These are phyloP conservation scores for Verticillium albo-atrum DNA, from an alignment of 2,329 filamentous ascomycete genomes.

Conservation along the genomic window DNA sequence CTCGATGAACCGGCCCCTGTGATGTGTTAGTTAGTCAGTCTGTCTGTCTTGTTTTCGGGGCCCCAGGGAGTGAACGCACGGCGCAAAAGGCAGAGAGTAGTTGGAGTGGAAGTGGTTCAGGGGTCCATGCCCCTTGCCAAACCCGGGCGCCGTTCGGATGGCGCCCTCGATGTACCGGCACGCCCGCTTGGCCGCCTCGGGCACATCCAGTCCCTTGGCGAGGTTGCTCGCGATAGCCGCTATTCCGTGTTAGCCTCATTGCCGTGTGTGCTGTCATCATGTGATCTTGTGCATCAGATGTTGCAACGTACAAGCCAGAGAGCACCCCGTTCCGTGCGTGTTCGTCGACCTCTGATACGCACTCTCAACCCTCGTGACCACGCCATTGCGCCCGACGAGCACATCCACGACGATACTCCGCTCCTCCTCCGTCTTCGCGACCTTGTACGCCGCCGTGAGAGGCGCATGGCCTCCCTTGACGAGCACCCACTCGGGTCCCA, in stretches of 20 bases:
- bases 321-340: constrained; percentile 94
- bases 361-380: constrained; percentile 61
- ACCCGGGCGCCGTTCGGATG: constrained; percentile 58
- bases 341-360: constrained; percentile 69
- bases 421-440: constrained; percentile 55
- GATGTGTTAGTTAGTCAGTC: background rate
- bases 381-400: constrained; percentile 55
- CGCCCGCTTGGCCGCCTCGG: constrained; percentile 59
- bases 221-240: constrained; percentile 74
- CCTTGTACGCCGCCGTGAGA: constrained; percentile 57
- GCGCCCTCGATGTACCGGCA: constrained; percentile 69
- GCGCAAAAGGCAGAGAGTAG: constrained; percentile 63
- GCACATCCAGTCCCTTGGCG: constrained; percentile 51
- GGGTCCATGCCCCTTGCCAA: constrained; percentile 66
- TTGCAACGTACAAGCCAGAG: constrained; percentile 74
- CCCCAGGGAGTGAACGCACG: constrained; percentile 33
- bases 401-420: constrained; percentile 71
- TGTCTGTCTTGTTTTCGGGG: too few species aligned
- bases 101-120: constrained; percentile 76
- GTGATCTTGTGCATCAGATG: too few species aligned
- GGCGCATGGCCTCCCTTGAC: constrained; percentile 91
- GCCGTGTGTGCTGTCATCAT: too few species aligned
- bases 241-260: constrained; percentile 20
- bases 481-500: constrained; percentile 77
- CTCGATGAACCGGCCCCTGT: constrained; percentile 70